Conservation (phyloP, 495 filamentous ascomycete genomes). For the Tetracladium marchalianum region DNA sequence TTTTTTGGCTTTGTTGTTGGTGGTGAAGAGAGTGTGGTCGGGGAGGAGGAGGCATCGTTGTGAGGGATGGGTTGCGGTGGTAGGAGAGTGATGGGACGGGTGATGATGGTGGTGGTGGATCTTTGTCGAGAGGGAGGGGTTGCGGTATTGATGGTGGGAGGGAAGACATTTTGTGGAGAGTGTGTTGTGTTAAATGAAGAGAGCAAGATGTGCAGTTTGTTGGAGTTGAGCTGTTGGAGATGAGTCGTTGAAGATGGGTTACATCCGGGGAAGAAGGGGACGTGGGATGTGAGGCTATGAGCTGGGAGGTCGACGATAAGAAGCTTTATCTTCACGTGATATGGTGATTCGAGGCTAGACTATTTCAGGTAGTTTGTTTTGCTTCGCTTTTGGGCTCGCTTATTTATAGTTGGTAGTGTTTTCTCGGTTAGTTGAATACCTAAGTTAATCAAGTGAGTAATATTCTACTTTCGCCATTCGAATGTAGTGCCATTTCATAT, state of each 20-base stretch:
- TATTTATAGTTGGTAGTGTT: no score
- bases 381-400: no score
- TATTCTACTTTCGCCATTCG: no score
- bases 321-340: slow-evolving; percentile 2
- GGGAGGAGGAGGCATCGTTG: neutral
- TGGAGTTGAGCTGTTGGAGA: neutral
- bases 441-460: no score
- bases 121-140: slow-evolving; percentile 11
- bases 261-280: neutral
- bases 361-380: no score
- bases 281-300: neutral
- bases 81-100: neutral
- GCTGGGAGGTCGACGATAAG: neutral
- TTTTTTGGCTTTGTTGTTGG: no score
- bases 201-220: no score
- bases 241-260: neutral
- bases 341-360: neutral
- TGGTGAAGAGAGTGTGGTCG: neutral
- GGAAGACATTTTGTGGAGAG: slow-evolving; percentile 3
- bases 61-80: neutral
- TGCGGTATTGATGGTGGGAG: slow-evolving; percentile 11
- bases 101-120: slow-evolving; percentile 3
- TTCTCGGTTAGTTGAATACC: no score
- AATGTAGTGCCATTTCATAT: no score
- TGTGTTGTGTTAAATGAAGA: neutral